These are phyloP conservation scores for Mucor saturninus DNA, from an alignment of 371 early-diverging fungal species.

Conservation along the genomic window DNA sequence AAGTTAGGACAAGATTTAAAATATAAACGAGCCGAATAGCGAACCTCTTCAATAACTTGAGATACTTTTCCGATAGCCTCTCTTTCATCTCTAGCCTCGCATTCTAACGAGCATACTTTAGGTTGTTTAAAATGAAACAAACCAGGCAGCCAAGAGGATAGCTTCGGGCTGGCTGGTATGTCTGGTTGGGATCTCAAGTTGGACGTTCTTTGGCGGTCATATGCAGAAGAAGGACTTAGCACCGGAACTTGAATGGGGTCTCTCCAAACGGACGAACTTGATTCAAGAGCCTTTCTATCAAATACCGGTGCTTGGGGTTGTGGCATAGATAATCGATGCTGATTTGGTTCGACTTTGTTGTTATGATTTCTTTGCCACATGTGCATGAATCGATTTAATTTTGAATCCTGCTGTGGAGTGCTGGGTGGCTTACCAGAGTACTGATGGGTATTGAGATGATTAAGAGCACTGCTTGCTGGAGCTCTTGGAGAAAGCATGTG, in stretches of 20 bases:
- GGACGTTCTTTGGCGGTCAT: neutral
- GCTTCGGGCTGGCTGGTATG: constrained; percentile 1
- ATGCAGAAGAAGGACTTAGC: neutral
- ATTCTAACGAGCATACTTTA: constrained; percentile 49
- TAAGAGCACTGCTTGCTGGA: constrained; percentile 24
- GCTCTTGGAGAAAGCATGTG: constrained; percentile 39
- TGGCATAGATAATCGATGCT: constrained; percentile 4
- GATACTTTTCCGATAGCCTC: constrained; percentile 51
- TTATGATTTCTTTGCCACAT: constrained; percentile 26
- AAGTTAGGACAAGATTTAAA: no score
- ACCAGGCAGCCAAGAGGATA: constrained; percentile 24
- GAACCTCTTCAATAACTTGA: constrained; percentile 49
- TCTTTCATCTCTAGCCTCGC: constrained; percentile 46
- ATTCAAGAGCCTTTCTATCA: constrained; percentile 27
- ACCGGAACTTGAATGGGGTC: constrained; percentile 4
- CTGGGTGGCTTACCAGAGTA: constrained; percentile 1
- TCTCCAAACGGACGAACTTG: constrained; percentile 34
- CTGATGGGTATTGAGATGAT: constrained; percentile 18
- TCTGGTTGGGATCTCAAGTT: constrained; percentile 1
- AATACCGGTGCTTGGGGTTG: constrained; percentile 11
- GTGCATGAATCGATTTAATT: constrained; percentile 24
- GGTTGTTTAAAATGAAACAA: constrained; percentile 30
- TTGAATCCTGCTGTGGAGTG: constrained; percentile 21
- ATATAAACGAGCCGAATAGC: no score
- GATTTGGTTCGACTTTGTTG: constrained; percentile 18